Percentiles rank a stretch among this genome's conserved stretches.
These are phyloP conservation scores for Plectranthus barbatus DNA, from an alignment of 257 asterid species.

Conservation along the genomic window DNA sequence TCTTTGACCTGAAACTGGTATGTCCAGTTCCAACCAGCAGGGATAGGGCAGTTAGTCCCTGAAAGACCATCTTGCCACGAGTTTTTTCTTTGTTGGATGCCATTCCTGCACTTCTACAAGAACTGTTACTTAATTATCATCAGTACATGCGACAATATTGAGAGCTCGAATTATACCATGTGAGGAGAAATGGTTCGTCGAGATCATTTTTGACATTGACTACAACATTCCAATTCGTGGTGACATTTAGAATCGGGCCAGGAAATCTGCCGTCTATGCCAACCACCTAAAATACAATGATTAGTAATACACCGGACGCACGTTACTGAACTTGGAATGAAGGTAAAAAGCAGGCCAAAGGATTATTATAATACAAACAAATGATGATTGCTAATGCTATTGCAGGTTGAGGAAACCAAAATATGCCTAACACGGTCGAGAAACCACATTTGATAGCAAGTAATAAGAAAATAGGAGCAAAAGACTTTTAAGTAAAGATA, in stretches of 20 bases:
- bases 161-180: slow-evolving; percentile 49
- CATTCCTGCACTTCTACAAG: slow-evolving; percentile 63
- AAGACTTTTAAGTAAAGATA: background rate
- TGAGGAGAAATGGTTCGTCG: slow-evolving; percentile 78
- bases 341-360: background rate
- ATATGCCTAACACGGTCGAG: too few species aligned
- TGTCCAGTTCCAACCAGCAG: slow-evolving; percentile 96
- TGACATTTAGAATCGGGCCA: slow-evolving; percentile 79
- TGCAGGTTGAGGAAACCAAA: background rate
- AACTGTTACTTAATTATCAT: slow-evolving; percentile 21
- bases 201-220: slow-evolving; percentile 79
- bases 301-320: slow-evolving; percentile 10
- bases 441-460: background rate
- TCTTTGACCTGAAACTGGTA: slow-evolving; percentile 93
- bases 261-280: slow-evolving; percentile 85
- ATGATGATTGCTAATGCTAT: background rate
- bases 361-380: background rate
- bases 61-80: slow-evolving; percentile 96
- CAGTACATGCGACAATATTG: slow-evolving; percentile 2
- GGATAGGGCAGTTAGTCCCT: slow-evolving; percentile 94
- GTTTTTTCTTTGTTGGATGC: slow-evolving; percentile 74
- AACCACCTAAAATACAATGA: slow-evolving; percentile 50
- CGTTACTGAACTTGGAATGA: background rate
- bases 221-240: slow-evolving; percentile 90
- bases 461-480: background rate